These are phyloP conservation scores for Bonnemaisonia californica DNA, from an alignment of 31 red algal species.

Conservation along the genomic window DNA sequence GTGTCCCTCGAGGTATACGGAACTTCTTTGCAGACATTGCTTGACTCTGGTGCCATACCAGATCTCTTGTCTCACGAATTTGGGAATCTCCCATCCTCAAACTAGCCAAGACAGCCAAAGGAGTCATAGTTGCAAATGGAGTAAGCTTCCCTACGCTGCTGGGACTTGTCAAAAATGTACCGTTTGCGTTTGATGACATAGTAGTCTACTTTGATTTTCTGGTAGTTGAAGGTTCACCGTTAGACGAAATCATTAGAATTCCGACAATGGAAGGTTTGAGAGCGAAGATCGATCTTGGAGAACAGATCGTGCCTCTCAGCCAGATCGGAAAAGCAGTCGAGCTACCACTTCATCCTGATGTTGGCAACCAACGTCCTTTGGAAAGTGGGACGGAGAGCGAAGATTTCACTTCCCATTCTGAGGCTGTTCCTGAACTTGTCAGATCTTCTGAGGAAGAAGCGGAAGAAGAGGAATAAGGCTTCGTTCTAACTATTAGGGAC, in stretches of 20 bases:
- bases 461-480: too few species aligned
- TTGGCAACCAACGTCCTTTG: too few species aligned
- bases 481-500: too few species aligned
- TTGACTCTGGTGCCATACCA: too few species aligned
- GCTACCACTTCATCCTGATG: too few species aligned
- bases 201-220: not conserved
- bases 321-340: too few species aligned
- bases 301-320: not conserved
- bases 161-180: constrained; percentile 4
- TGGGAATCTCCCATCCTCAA: not conserved
- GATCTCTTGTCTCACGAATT: not conserved
- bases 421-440: too few species aligned
- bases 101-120: not conserved
- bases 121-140: not conserved
- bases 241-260: not conserved
- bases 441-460: too few species aligned
- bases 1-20: not conserved
- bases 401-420: too few species aligned
- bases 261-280: constrained; percentile 1
- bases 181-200: not conserved
- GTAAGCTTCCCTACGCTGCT: not conserved
- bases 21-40: not conserved
- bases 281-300: not conserved
- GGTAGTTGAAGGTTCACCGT: not conserved
- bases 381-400: too few species aligned